Evolutionary conservation across 495 filamentous ascomycete genomes (phyloP).

Genomic region (Saxispiralis lemnorum): DNA sequence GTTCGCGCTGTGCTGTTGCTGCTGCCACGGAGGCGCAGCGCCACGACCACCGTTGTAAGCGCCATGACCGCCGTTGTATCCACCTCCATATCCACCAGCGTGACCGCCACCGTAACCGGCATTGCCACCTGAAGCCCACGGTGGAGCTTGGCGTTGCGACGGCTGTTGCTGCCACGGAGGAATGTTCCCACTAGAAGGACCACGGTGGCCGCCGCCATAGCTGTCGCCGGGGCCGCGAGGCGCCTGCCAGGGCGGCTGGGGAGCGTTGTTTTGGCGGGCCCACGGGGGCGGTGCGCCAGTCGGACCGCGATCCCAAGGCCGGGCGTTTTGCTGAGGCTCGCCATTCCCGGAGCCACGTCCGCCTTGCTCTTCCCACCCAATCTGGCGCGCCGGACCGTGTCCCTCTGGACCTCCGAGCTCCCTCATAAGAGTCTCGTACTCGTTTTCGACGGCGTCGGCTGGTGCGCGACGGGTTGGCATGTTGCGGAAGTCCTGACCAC

Average conservation of each 20-base stretch:
- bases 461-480: conserved; percentile 43
- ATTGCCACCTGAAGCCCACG: conserved; percentile 13
- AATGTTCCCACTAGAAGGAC: conserved; percentile 1
- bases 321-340: conserved; percentile 39
- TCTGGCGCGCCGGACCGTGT: conserved; percentile 61
- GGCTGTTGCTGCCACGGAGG: not conserved
- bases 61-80: conserved; percentile 5
- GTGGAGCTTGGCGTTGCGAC: conserved; percentile 1
- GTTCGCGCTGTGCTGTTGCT: conserved; percentile 1
- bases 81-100: conserved; percentile 9
- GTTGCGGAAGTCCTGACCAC: conserved; percentile 83
- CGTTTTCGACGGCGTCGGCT: conserved; percentile 78
- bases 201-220: conserved; percentile 4
- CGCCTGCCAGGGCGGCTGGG: not conserved
- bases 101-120: conserved; percentile 7
- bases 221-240: conserved; percentile 10
- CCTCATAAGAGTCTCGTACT: conserved; percentile 97
- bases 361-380: conserved; percentile 52
- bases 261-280: conserved; percentile 19
- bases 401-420: conserved; percentile 72
- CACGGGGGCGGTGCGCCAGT: conserved; percentile 77
- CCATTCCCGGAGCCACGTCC: conserved; percentile 24
- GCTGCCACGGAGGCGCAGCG: conserved; percentile 8
- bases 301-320: conserved; percentile 85
- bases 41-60: conserved; percentile 6